Evolutionary conservation across 2,329 filamentous ascomycete genomes (phyloP).

Genomic region (Penicillium sp.): DNA sequence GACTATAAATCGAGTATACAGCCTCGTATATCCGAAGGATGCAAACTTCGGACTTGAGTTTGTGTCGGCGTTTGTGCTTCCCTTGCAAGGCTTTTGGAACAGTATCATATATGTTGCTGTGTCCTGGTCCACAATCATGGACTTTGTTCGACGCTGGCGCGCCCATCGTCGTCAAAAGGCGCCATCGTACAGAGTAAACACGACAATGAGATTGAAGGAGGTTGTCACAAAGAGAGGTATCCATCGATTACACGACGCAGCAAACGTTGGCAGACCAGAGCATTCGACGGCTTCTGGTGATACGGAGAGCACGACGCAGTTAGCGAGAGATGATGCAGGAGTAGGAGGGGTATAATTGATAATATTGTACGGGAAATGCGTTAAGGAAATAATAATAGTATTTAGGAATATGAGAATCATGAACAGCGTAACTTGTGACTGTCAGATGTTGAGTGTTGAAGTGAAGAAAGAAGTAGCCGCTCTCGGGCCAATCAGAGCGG

Average conservation of each 20-base stretch:
- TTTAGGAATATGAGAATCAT: not conserved
- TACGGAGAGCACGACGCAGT: constrained; percentile 11
- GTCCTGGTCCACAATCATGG: constrained; percentile 61
- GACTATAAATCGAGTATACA: constrained; percentile 71
- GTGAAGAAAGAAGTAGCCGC: not conserved
- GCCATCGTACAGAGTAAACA: not conserved
- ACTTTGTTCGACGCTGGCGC: constrained; percentile 14
- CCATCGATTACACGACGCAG: not conserved
- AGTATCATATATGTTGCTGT: constrained; percentile 70
- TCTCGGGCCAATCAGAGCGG: not conserved
- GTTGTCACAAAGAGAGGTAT: not conserved
- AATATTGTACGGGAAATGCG: not conserved
- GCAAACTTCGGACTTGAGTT: constrained; percentile 61
- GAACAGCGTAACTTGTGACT: too few species aligned
- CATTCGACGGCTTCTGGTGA: not conserved
- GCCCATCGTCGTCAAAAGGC: not conserved
- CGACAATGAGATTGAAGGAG: not conserved
- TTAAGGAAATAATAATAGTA: not conserved
- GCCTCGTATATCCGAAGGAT: constrained; percentile 54
- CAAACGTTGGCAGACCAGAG: not conserved
- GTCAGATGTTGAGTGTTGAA: too few species aligned
- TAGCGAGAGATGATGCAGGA: constrained; percentile 7
- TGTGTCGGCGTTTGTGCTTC: constrained; percentile 69
- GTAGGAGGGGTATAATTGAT: not conserved
- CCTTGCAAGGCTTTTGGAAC: constrained; percentile 83